These are phyloP conservation scores for Boletus huronensis DNA, from an alignment of 768 basidiomycete species.

Conservation along the genomic window DNA sequence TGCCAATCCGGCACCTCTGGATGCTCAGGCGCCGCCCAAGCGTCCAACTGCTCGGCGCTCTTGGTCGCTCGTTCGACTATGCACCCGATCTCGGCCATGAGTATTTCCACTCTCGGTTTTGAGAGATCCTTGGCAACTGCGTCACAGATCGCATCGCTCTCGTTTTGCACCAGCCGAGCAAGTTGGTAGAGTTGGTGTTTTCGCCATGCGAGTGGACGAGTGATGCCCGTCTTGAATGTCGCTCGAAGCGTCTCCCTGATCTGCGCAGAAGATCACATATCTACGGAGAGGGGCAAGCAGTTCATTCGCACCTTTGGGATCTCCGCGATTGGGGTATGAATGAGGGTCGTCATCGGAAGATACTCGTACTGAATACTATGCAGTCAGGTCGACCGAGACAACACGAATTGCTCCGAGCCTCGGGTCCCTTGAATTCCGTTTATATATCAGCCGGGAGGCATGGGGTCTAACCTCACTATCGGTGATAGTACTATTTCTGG, in stretches of 20 bases:
- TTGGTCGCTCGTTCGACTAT: slow-evolving; percentile 42
- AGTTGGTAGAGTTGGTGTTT: slow-evolving; percentile 63
- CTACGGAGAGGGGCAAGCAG: background rate
- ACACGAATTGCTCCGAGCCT: background rate
- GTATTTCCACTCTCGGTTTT: slow-evolving; percentile 38
- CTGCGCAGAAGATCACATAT: slow-evolving; percentile 14
- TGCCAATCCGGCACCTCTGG: slow-evolving; percentile 40
- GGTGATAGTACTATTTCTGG: no score
- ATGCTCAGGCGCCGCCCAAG: slow-evolving; percentile 52
- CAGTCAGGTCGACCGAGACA: background rate
- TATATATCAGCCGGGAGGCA: no score
- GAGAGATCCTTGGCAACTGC: slow-evolving; percentile 46
- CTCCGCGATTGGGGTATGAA: slow-evolving; percentile 19
- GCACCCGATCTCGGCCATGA: slow-evolving; percentile 43
- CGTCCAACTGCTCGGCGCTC: slow-evolving; percentile 48
- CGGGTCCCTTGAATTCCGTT: no score
- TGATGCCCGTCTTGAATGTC: slow-evolving; percentile 50
- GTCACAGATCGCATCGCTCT: slow-evolving; percentile 48
- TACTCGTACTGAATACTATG: background rate
- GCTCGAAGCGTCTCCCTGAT: slow-evolving; percentile 37
- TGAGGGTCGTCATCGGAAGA: slow-evolving; percentile 9
- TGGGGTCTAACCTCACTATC: no score
- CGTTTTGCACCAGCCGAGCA: slow-evolving; percentile 60
- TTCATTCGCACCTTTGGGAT: slow-evolving; percentile 23
- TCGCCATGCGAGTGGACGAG: slow-evolving; percentile 56